Conservation (phyloP, 805 yeast species). For the Kodamaea kakaduensis region DNA sequence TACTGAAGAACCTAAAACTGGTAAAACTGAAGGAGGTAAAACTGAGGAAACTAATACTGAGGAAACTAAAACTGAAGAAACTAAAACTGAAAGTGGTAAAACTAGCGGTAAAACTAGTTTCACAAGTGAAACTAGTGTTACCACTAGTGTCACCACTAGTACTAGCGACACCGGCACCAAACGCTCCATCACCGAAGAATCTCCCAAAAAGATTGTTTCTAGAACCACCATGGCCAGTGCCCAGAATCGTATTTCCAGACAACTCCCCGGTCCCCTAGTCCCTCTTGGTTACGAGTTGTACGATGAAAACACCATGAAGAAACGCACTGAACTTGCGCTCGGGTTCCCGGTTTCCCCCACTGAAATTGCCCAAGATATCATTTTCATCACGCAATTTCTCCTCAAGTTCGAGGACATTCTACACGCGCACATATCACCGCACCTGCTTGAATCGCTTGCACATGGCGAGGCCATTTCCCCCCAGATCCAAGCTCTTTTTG, state of each 20-base stretch:
- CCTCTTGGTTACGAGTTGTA: slow-evolving; percentile 32
- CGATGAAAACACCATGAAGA: slow-evolving; percentile 31
- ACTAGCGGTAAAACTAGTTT: not conserved
- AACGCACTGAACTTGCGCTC: slow-evolving; percentile 25
- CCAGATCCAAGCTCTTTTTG: slow-evolving; percentile 32
- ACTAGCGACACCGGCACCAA: not conserved
- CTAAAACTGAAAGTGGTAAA: slow-evolving; percentile 3
- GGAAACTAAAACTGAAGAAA: slow-evolving; percentile 6
- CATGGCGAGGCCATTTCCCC: slow-evolving; percentile 25
- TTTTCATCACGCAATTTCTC: slow-evolving; percentile 30
- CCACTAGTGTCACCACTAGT: slow-evolving; percentile 1
- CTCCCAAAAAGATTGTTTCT: slow-evolving; percentile 8
- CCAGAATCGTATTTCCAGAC: slow-evolving; percentile 27
- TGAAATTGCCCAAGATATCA: slow-evolving; percentile 31
- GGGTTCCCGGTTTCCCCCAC: slow-evolving; percentile 28
- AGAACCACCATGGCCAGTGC: slow-evolving; percentile 32
- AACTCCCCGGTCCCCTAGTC: slow-evolving; percentile 39
- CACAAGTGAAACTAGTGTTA: not conserved
- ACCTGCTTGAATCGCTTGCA: slow-evolving; percentile 19
- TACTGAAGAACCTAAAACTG: not conserved
- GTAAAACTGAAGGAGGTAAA: not conserved
- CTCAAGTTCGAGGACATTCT: slow-evolving; percentile 28
- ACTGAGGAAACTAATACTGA: not conserved
- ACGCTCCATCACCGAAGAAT: not conserved
- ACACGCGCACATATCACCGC: slow-evolving; percentile 30